Evolutionary conservation across 1,284 basidiomycete species (phyloP), one percentile per base, ranked within the genome.

Genomic region (Leccinum angustisporum): DNA sequence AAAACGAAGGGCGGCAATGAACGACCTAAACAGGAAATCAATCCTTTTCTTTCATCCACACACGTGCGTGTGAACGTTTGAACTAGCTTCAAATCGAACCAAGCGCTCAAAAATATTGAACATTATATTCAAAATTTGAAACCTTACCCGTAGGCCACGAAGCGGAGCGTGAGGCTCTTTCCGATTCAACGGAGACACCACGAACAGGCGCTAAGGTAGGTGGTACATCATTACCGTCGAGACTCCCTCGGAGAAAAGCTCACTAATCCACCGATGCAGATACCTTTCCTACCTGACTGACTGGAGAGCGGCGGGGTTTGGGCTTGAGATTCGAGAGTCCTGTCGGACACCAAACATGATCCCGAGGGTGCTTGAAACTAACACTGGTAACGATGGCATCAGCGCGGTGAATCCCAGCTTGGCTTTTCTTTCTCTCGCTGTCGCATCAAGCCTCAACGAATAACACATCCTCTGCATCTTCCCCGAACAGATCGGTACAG

Each of bases 381-480:
- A 48, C 54, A 58, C 58, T 48, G 38, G 50, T 30, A 52, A 27
- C 43, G 60, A 63, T 60, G 58, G 63, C 21, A 55, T 66, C 59
- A 63, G 43, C 16, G 34, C 14, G 36, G 46, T 18, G 48, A 31
- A 56, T 56, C 38, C 21, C 36, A 56, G n/a, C 55, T 43, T 16
- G 38, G 25, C 13, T 31, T 38, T 46, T 38, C 33, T 4, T 27
- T 18, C 43, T 46, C 27, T 34, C 9, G 8, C 5, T 27, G 5
- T 54, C 27, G 25, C 56, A 50, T 33, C 31, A 64, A 36, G 18
- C n/a, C 27, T 27, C 16, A 16, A 14, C 14, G 33, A 16, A 18
- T 13, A 52, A 52, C 14, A 30, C 51, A 52, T 30, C 16, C 16
- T 48, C 46, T 48, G 21, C 10, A 48, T 25, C 46, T 48, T 48